Evolutionary conservation across 1,284 basidiomycete species (phyloP).

Genomic region (Neonothopanus nambi): DNA sequence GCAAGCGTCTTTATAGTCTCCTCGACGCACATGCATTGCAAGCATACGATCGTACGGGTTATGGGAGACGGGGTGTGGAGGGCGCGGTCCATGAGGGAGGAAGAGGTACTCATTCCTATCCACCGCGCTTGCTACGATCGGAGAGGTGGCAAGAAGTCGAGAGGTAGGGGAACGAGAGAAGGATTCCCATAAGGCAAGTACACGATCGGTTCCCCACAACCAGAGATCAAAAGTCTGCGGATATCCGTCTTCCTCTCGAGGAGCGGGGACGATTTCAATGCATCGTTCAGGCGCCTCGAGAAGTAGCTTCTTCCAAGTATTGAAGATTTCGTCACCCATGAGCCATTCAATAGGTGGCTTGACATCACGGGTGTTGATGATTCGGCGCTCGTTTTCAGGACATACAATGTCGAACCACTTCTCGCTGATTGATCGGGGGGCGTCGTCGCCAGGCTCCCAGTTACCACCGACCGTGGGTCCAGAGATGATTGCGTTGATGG

Average conservation of each 20-base stretch:
- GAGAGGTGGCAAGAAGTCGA: constrained; percentile 38
- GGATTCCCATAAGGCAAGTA: constrained; percentile 39
- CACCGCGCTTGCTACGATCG: constrained; percentile 39
- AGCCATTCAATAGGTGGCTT: constrained; percentile 33
- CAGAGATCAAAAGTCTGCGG: constrained; percentile 46
- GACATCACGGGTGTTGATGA: constrained; percentile 29
- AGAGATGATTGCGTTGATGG: too few relatives aligned
- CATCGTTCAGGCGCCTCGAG: constrained; percentile 39
- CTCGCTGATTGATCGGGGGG: constrained; percentile 37
- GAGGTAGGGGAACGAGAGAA: constrained; percentile 41
- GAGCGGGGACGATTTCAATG: constrained; percentile 40
- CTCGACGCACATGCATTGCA: constrained; percentile 56
- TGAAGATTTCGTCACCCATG: constrained; percentile 36
- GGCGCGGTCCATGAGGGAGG: constrained; percentile 30
- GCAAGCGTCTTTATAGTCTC: constrained; percentile 58
- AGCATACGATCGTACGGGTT: constrained; percentile 39
- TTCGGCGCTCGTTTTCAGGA: constrained; percentile 27
- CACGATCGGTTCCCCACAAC: constrained; percentile 37
- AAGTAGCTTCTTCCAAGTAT: constrained; percentile 39
- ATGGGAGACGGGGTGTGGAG: constrained; percentile 32
- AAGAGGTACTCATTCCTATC: constrained; percentile 42
- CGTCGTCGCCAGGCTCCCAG: constrained; percentile 34
- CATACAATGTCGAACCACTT: constrained; percentile 39
- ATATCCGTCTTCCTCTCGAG: constrained; percentile 30
- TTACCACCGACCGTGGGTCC: constrained; percentile 36